Evolutionary conservation across 1,284 basidiomycete genomes (phyloP), one percentile per base, ranked within the genome.

Genomic region (Apiotrichum montevideense): DNA sequence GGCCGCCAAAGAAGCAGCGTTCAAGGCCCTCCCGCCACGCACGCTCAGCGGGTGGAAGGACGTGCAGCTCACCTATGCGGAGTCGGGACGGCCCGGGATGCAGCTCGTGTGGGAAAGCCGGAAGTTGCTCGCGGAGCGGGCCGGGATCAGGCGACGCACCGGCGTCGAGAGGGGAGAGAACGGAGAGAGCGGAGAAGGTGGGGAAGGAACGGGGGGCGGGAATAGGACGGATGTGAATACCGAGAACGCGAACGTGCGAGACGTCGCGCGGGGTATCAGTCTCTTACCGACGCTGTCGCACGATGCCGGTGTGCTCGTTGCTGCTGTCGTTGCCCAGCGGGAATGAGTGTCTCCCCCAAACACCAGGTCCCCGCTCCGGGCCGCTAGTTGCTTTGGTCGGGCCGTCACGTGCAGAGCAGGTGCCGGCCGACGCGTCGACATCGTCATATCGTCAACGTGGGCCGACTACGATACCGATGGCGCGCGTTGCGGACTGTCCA

Each of bases 1-100:
- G 88, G 82, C 85, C 46, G 80, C 87, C 39, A 96, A 96, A 69
- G 92, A 95, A 77, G 89, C 92, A 0, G 85, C 87, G 0, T 94
- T 92, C 79, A 95, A 96, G 72, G 89, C 92, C 0, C 68, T 92
- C 55, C 90, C 85, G 65, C 85, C 87, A 2, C 59, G 66, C 32
- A 67, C 81, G 43, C 77, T 87, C n/a, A 83, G 42, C 35, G 43
- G 81, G 2, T 93, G 90, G 90, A 87, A 88, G 68, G 84, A 90
- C 37, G 74, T 93, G 52, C 66, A 73, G 35, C 57, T 79, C 35
- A 43, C 51, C 8, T 58, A 67, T 34, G 44, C 54, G 6, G 35
- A 53, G 1, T 57, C 59, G 14, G 67, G 68, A 6, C 61, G 69
- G 51, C 66, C 69, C 6, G 46, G 55, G 1, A 54, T 70, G 21